A percentile compares a stretch with the other conserved stretches of the same genome.
These are phyloP conservation scores for Powellomyces hirtus DNA, from an alignment of 192 early-diverging fungal species.

Conservation along the genomic window DNA sequence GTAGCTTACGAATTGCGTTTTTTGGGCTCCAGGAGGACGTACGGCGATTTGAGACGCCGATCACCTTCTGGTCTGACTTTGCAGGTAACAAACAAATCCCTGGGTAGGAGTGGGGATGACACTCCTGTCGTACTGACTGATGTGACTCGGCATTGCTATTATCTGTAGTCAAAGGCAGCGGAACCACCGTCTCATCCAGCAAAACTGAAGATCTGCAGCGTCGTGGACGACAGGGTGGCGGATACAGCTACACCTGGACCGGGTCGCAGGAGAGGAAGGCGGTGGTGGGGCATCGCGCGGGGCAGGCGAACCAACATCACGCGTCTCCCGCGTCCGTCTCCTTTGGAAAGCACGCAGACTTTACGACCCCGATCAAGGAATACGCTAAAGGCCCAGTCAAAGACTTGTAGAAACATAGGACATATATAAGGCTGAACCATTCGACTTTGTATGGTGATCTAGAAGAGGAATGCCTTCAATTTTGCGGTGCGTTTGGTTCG, in stretches of 20 bases:
- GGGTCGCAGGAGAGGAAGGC: not conserved
- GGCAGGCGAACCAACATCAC: slow-evolving; percentile 15
- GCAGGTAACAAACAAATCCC: slow-evolving; percentile 25
- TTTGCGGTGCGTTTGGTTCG: too few relatives aligned
- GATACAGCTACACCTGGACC: not conserved
- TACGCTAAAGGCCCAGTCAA: slow-evolving; percentile 39
- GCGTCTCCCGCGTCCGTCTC: slow-evolving; percentile 23
- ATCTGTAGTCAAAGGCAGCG: slow-evolving; percentile 32
- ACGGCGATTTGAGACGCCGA: slow-evolving; percentile 35
- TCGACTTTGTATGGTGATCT: too few relatives aligned
- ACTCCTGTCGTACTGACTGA: too few relatives aligned
- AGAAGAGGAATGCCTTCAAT: too few relatives aligned
- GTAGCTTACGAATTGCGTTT: not conserved
- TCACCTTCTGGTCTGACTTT: slow-evolving; percentile 52
- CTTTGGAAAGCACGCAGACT: slow-evolving; percentile 49
- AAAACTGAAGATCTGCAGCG: not conserved
- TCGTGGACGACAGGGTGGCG: not conserved
- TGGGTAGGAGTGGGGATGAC: too few relatives aligned
- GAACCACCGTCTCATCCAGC: slow-evolving; percentile 45
- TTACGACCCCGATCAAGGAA: slow-evolving; percentile 50
- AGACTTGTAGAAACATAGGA: slow-evolving; percentile 30
- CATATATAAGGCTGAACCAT: too few relatives aligned
- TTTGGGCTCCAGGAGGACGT: slow-evolving; percentile 20
- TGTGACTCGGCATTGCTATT: too few relatives aligned
- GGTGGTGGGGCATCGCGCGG: slow-evolving; percentile 16